Evolutionary conservation across 495 filamentous ascomycete genomes (phyloP).

Genomic region (Pseudotulostoma volvatum): DNA sequence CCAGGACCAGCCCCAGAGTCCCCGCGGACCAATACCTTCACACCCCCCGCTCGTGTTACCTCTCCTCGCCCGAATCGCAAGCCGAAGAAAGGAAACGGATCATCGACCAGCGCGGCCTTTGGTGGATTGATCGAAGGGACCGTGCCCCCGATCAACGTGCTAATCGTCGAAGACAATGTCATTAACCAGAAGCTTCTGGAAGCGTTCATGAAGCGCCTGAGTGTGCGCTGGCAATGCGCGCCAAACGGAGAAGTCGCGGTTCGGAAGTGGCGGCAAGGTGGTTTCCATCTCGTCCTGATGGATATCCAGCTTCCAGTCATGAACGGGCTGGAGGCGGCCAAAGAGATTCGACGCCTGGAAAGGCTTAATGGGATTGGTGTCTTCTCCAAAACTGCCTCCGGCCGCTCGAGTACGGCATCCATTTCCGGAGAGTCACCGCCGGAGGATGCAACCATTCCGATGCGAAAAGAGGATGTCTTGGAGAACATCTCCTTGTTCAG

Average conservation of each 20-base stretch:
- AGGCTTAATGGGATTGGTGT: constrained; percentile 80
- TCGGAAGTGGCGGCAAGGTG: constrained; percentile 77
- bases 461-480: constrained; percentile 48
- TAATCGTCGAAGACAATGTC: constrained; percentile 96
- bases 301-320: constrained; percentile 97
- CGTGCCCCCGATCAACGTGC: constrained; percentile 90
- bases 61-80: constrained; percentile 25
- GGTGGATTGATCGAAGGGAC: constrained; percentile 62
- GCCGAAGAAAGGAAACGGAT: constrained; percentile 26
- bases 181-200: constrained; percentile 90
- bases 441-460: not conserved
- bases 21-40: constrained; percentile 20
- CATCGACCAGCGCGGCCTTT: constrained; percentile 18
- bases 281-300: constrained; percentile 97
- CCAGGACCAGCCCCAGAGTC: constrained; percentile 21
- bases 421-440: not conserved
- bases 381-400: constrained; percentile 42
- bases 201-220: constrained; percentile 89
- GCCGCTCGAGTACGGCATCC: constrained; percentile 22
- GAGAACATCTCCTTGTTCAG: constrained; percentile 61
- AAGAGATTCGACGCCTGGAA: constrained; percentile 84
- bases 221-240: constrained; percentile 94
- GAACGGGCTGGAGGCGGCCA: constrained; percentile 92
- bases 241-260: constrained; percentile 90
- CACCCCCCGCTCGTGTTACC: constrained; percentile 19